phyloP scores from a whole-genome alignment of 1,284 basidiomycete species.

The Heterobasidion irregulare region DNA sequence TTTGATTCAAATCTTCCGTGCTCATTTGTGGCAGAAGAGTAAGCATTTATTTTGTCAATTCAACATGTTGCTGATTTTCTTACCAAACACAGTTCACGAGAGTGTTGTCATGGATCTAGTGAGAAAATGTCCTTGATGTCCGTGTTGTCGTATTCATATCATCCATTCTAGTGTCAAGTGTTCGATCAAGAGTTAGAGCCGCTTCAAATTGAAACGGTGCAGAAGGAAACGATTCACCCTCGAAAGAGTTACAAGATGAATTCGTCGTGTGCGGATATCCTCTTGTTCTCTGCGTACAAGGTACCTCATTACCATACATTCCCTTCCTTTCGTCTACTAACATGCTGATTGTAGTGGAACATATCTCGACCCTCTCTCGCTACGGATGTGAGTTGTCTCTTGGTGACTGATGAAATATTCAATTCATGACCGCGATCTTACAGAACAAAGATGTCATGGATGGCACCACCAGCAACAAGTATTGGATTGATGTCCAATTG shows the following conservation, averaged over 20 bases:
- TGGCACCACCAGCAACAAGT: slow-evolving; percentile 97
- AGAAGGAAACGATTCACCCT: slow-evolving; percentile 99
- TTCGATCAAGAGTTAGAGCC: slow-evolving; percentile 99
- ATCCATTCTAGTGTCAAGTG: slow-evolving; percentile 72
- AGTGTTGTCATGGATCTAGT: slow-evolving; percentile 96
- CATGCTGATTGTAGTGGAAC: slow-evolving; percentile 67
- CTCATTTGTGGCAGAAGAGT: slow-evolving; percentile 99
- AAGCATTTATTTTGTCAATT: slow-evolving; percentile 19
- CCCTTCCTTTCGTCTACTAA: background rate
- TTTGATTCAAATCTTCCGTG: slow-evolving; percentile 99
- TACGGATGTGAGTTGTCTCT: slow-evolving; percentile 64
- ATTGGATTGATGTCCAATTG: slow-evolving; percentile 97
- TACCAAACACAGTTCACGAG: slow-evolving; percentile 54
- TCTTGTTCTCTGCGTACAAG: slow-evolving; percentile 95
- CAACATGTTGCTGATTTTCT: slow-evolving; percentile 7
- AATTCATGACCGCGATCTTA: slow-evolving; percentile 5
- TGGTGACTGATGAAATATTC: background rate
- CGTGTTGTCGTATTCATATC: background rate
- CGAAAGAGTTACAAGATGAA: slow-evolving; percentile 99
- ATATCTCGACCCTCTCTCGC: slow-evolving; percentile 94
- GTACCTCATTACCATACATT: slow-evolving; percentile 18
- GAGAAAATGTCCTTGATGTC: slow-evolving; percentile 17
- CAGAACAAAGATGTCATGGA: slow-evolving; percentile 93
- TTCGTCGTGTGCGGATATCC: slow-evolving; percentile 92
- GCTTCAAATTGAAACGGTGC: slow-evolving; percentile 97